phyloP scores from a whole-genome alignment of 1,284 basidiomycete species.

The Bjerkandera adusta region DNA sequence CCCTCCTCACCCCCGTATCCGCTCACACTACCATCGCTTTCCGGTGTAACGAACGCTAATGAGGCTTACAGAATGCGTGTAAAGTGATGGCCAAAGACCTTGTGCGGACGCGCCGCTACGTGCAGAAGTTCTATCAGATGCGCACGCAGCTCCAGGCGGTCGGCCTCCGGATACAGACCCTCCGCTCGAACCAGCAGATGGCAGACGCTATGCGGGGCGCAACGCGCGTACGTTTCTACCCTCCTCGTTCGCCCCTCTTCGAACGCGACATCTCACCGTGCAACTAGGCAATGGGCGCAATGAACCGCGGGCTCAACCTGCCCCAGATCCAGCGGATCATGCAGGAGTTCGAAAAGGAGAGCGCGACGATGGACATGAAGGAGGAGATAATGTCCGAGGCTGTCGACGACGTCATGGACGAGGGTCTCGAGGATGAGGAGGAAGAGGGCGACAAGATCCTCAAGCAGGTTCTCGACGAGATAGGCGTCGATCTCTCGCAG shows the following conservation, averaged over 20 bases:
- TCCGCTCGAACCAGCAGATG: constrained; percentile 98
- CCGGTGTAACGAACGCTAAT: constrained; percentile 6
- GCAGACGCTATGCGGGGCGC: constrained; percentile 99
- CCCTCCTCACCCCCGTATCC: neutral
- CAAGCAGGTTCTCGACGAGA: constrained; percentile 96
- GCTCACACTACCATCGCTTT: no score
- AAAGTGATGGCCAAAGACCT: constrained; percentile 99
- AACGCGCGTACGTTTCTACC: constrained; percentile 67
- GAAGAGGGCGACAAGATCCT: constrained; percentile 96
- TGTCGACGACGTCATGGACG: constrained; percentile 98
- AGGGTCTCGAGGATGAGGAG: constrained; percentile 90
- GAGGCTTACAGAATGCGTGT: constrained; percentile 76
- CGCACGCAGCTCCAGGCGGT: constrained; percentile 97
- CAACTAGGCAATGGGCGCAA: constrained; percentile 91
- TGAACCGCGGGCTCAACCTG: constrained; percentile 95
- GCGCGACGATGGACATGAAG: constrained; percentile 99
- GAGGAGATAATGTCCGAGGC: constrained; percentile 99
- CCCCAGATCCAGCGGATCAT: constrained; percentile 95
- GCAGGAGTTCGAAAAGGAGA: constrained; percentile 98
- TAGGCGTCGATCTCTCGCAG: constrained; percentile 90
- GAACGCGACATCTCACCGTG: neutral
- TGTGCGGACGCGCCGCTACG: constrained; percentile 91
- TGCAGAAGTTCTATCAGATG: constrained; percentile 99
- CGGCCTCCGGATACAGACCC: constrained; percentile 91
- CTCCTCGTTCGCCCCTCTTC: neutral